Conservation (phyloP, 2,329 filamentous ascomycete species). For the Escovopsis sp. region DNA sequence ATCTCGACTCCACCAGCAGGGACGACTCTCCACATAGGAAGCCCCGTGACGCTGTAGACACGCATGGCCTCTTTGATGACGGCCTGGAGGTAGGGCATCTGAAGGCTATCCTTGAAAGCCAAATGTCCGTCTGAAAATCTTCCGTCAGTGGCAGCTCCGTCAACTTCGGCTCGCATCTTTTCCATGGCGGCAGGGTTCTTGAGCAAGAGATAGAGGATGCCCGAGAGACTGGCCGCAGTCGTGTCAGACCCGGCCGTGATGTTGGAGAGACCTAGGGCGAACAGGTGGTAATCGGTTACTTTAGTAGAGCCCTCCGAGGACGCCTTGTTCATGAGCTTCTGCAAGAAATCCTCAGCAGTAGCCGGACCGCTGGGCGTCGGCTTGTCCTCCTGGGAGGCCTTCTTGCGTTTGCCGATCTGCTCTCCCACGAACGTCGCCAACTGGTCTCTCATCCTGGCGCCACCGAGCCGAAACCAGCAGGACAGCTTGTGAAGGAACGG, state of each 20-base stretch:
- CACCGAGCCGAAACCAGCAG: slow-evolving; percentile 7
- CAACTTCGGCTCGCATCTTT: slow-evolving; percentile 13
- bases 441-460: slow-evolving; percentile 12
- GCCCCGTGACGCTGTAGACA: slow-evolving; percentile 31
- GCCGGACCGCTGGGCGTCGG: background rate
- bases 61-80: slow-evolving; percentile 38
- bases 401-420: slow-evolving; percentile 14
- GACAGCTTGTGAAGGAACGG: slow-evolving; percentile 8
- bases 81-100: slow-evolving; percentile 37
- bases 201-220: slow-evolving; percentile 29
- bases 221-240: slow-evolving; percentile 31
- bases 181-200: slow-evolving; percentile 14
- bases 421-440: slow-evolving; percentile 15
- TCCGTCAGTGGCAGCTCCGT: background rate
- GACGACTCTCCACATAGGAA: slow-evolving; percentile 33
- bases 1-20: slow-evolving; percentile 28
- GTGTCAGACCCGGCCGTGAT: slow-evolving; percentile 28
- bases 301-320: background rate
- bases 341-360: slow-evolving; percentile 6
- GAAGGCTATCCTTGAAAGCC: slow-evolving; percentile 26
- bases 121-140: slow-evolving; percentile 4
- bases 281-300: slow-evolving; percentile 5
- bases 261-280: slow-evolving; percentile 14
- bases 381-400: slow-evolving; percentile 3
- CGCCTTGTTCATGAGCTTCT: slow-evolving; percentile 5